Evolutionary conservation across 2,329 filamentous ascomycete species (phyloP), one percentile per base, ranked within the genome.

Genomic region (Fusarium continuum): DNA sequence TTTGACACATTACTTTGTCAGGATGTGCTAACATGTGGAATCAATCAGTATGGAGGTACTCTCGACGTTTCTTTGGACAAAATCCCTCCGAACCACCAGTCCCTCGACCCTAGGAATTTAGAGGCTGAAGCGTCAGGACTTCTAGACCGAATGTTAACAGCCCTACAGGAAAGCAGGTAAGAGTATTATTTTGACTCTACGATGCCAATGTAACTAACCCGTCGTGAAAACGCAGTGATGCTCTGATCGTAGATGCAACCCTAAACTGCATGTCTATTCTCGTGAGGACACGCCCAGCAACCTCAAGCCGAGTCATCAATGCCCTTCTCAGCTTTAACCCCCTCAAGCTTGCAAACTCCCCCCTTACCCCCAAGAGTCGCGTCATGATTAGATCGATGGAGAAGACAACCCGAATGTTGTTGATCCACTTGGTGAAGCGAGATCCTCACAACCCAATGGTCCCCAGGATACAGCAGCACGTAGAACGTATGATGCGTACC

Each of bases 341-440:
- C 1, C 80, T 97, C 38, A 92, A 91, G 76, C 85, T 92, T 64
- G 91, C 91, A 53, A 90, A 87, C 70, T 86, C 87, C 3, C 88
- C 90, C 4, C 85, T 96, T 80, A 94, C 91, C 1, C 85, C 92
- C 4, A 92, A 88, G 72, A 85, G 86, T 44, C 92, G 90, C 69
- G 90, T 99, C 57, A 87, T 94, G 69, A 85, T 96, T 60, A 92
- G 89, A 76, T 98, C 94, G 6, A 95, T 99, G 88, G 94, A 97
- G 76, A 92, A 96, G 73, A 99, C 95, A 20, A 91, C 91, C 4
- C 87, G 93, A 70, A 88, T 93, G 67, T 80, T 99, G 40, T 82
- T 98, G 32, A 85, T 93, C 48, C 93, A 97, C 76, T 81, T 97
- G 48, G 82, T 90, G 67, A 94, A 94, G 79, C 93, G 93, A 71